phyloP scores from a whole-genome alignment of 192 early-diverging fungal species.

The Coemansia javaensis region DNA sequence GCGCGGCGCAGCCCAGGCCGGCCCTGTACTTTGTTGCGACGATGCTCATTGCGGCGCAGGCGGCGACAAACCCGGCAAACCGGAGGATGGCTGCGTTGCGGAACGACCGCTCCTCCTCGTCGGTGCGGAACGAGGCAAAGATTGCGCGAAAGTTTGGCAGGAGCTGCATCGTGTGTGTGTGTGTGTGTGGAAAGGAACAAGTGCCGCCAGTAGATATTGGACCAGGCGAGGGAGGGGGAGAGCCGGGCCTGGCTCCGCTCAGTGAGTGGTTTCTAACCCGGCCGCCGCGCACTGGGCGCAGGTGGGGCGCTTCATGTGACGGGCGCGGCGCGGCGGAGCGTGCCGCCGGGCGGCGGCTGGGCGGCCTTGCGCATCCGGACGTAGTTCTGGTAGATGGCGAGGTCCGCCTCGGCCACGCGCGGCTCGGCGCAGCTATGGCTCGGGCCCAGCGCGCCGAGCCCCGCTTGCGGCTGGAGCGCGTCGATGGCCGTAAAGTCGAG shows the following conservation, averaged over 20 bases:
- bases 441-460: neutral
- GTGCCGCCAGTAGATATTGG: too few relatives aligned
- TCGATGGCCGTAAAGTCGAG: conserved; percentile 18
- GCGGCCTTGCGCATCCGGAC: conserved; percentile 33
- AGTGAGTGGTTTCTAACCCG: too few relatives aligned
- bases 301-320: too few relatives aligned
- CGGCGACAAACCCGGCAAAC: conserved; percentile 44
- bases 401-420: conserved; percentile 30
- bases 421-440: conserved; percentile 16
- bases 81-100: conserved; percentile 40
- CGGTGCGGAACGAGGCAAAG: conserved; percentile 51
- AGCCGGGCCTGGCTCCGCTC: too few relatives aligned
- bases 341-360: neutral
- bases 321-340: neutral
- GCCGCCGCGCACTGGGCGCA: too few relatives aligned
- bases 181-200: neutral
- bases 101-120: conserved; percentile 48
- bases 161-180: conserved; percentile 16
- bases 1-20: too few relatives aligned
- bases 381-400: conserved; percentile 39
- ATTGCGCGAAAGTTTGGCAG: conserved; percentile 54
- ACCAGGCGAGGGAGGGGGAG: too few relatives aligned
- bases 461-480: neutral
- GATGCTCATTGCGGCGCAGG: conserved; percentile 48
- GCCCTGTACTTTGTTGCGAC: conserved; percentile 31